These are phyloP conservation scores for Pestalotiopsis sp. DNA, from an alignment of 2,329 filamentous ascomycete species.

Conservation along the genomic window DNA sequence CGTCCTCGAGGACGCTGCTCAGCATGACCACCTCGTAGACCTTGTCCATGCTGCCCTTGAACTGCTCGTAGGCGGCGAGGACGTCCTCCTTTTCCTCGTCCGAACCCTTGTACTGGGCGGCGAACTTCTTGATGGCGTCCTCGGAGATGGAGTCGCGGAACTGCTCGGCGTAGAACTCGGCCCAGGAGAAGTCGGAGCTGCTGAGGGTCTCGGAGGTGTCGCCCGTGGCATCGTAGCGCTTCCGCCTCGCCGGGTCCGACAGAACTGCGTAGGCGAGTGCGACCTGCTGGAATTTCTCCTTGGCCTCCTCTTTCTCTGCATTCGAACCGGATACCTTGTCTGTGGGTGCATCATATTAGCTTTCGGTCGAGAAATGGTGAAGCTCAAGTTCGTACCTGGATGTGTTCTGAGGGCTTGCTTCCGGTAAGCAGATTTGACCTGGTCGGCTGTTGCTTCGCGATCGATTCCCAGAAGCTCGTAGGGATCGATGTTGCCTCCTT, in stretches of 20 bases:
- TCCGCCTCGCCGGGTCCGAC: conserved; percentile 77
- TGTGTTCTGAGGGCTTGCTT: conserved; percentile 88
- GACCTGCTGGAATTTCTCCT: conserved; percentile 83
- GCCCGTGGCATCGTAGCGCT: conserved; percentile 87
- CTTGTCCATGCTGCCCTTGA: conserved; percentile 73
- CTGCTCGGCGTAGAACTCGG: conserved; percentile 84
- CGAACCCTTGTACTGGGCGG: conserved; percentile 78
- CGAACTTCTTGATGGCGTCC: conserved; percentile 76
- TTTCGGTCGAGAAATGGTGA: too few species aligned
- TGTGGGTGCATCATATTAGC: conserved; percentile 29
- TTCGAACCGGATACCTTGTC: conserved; percentile 80
- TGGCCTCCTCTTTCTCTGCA: conserved; percentile 70
- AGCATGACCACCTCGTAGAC: conserved; percentile 87
- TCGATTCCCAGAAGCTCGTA: conserved; percentile 79
- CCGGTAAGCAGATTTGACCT: conserved; percentile 90
- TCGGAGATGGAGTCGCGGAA: conserved; percentile 76
- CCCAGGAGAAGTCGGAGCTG: conserved; percentile 85
- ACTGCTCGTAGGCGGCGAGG: conserved; percentile 72
- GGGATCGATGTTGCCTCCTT: conserved; percentile 68
- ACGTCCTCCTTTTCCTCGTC: conserved; percentile 83
- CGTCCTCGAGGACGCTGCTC: conserved; percentile 80
- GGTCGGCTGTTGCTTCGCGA: conserved; percentile 70
- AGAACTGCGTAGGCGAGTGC: conserved; percentile 95
- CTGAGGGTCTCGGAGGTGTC: conserved; percentile 83
- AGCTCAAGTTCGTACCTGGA: conserved; percentile 58